These are phyloP conservation scores for Boletus rubescentipes DNA, from an alignment of 768 basidiomycete genomes.

Conservation along the genomic window DNA sequence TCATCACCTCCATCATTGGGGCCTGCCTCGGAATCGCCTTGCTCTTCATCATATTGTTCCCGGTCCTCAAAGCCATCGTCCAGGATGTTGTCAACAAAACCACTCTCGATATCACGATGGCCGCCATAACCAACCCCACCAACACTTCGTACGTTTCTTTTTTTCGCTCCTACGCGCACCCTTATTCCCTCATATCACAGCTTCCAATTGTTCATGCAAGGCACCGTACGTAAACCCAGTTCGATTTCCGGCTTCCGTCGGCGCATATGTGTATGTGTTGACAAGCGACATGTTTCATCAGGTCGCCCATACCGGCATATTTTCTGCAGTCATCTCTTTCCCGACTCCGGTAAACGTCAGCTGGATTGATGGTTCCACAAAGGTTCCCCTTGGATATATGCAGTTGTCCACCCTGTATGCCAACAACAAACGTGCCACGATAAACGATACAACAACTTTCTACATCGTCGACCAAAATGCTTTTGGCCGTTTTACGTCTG, in stretches of 20 bases:
- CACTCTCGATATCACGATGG: constrained; percentile 51
- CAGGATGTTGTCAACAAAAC: constrained; percentile 61
- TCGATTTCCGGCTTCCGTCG: neutral
- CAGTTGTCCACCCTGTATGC: constrained; percentile 47
- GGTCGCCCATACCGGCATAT: constrained; percentile 67
- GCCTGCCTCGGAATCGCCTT: constrained; percentile 57
- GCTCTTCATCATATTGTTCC: constrained; percentile 67
- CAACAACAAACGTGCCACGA: constrained; percentile 52
- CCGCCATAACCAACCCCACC: constrained; percentile 50
- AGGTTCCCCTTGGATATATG: constrained; percentile 56
- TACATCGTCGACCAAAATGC: constrained; percentile 52
- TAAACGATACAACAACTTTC: constrained; percentile 63
- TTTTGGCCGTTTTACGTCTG: constrained; percentile 59
- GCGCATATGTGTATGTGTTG: neutral
- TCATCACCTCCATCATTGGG: constrained; percentile 52
- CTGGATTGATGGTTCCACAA: constrained; percentile 53
- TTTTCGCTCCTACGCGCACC: neutral
- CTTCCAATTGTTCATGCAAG: constrained; percentile 51
- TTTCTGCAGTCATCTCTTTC: constrained; percentile 63
- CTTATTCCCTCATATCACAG: constrained; percentile 33
- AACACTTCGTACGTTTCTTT: constrained; percentile 51
- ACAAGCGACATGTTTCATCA: constrained; percentile 19
- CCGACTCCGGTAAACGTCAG: constrained; percentile 54
- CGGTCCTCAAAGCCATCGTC: constrained; percentile 64
- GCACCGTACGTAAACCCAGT: constrained; percentile 44